A percentile compares a stretch with the other conserved stretches of the same genome.
phyloP scores from a whole-genome alignment of 116 monocot genomes.

The Zostera marina region DNA sequence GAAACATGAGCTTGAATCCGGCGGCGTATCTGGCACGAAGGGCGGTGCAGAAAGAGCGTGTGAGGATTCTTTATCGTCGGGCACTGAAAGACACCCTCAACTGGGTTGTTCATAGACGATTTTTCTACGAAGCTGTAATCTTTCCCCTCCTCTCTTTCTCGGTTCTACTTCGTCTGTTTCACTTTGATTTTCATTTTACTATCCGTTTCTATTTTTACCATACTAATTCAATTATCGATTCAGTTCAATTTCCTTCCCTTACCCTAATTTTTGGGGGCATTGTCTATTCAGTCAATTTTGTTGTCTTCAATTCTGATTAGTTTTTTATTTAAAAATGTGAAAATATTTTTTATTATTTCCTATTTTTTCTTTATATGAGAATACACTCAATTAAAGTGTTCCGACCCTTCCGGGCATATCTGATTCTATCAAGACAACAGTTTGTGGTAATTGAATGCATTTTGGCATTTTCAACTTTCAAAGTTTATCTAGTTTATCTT shows the following conservation, averaged over 20 bases:
- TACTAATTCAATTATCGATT: neutral
- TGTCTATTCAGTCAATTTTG: neutral
- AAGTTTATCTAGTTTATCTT: too few relatives aligned
- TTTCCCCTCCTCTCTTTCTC: neutral
- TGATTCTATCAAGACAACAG: too few relatives aligned
- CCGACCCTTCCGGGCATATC: too few relatives aligned
- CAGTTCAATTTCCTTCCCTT: neutral
- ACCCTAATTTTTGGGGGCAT: neutral
- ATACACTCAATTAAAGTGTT: too few relatives aligned
- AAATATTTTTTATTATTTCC: too few relatives aligned
- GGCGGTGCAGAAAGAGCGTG: constrained; percentile 92
- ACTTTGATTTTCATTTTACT: neutral
- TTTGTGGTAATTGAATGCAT: too few relatives aligned
- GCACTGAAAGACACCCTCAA: constrained; percentile 88
- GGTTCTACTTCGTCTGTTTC: constrained; percentile 1
- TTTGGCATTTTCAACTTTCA: too few relatives aligned
- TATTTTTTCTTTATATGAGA: too few relatives aligned
- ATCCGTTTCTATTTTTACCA: neutral
- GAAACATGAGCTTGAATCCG: constrained; percentile 17
- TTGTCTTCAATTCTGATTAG: neutral
- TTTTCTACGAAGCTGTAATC: constrained; percentile 73
- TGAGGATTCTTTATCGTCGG: constrained; percentile 69
- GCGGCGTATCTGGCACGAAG: constrained; percentile 54
- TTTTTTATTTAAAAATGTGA: neutral
- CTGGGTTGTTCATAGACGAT: constrained; percentile 91